phyloP scores from a whole-genome alignment of 192 early-diverging fungal genomes.

The Cladochytrium replicatum region DNA sequence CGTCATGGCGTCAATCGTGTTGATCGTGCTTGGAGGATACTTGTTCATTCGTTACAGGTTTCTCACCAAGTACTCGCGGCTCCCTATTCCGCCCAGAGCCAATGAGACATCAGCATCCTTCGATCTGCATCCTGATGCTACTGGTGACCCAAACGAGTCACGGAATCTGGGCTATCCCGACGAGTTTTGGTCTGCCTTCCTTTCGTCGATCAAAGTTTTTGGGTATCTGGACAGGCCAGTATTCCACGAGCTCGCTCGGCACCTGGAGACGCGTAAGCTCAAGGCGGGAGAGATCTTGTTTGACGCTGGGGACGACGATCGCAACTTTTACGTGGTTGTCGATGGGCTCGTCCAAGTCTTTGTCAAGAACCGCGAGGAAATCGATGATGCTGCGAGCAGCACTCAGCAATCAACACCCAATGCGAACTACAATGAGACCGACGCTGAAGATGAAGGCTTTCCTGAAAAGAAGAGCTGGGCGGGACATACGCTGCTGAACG shows the following conservation, averaged over 20 bases:
- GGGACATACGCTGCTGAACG: conserved; percentile 66
- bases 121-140: conserved; percentile 67
- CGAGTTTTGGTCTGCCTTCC: conserved; percentile 71
- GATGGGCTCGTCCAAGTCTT: conserved; percentile 90
- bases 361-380: conserved; percentile 43
- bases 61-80: conserved; percentile 61
- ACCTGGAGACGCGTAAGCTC: conserved; percentile 58
- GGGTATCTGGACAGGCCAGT: conserved; percentile 94
- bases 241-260: conserved; percentile 88
- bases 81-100: conserved; percentile 35
- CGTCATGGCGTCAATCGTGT: conserved; percentile 9
- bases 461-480: conserved; percentile 24
- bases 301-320: conserved; percentile 50
- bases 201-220: conserved; percentile 82
- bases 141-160: conserved; percentile 40
- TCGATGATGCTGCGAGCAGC: conserved; percentile 18
- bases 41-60: conserved; percentile 59
- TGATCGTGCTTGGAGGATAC: conserved; percentile 20
- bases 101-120: conserved; percentile 32
- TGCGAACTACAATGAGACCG: conserved; percentile 8
- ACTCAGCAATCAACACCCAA: not conserved
- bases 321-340: conserved; percentile 88
- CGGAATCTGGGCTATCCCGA: conserved; percentile 36
- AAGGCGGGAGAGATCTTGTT: conserved; percentile 38
- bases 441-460: conserved; percentile 26